Evolutionary conservation across 306 rosid species (phyloP).

Genomic region (Prunus dulcis): DNA sequence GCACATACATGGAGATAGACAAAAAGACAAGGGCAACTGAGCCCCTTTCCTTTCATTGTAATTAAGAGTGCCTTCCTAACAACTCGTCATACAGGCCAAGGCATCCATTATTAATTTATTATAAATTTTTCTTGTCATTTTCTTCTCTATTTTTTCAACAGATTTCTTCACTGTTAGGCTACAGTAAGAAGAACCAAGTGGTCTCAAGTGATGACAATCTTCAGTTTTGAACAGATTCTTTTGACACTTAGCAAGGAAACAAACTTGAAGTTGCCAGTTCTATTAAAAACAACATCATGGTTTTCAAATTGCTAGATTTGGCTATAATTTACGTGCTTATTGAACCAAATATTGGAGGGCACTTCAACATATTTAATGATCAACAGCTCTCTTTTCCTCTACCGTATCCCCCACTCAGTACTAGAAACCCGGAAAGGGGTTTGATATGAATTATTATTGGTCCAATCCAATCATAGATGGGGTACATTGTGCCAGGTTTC

Average conservation of each 20-base stretch:
- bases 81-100: conserved; percentile 9
- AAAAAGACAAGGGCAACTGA: conserved; percentile 10
- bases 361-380: too few relatives aligned
- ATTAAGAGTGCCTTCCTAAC: conserved; percentile 19
- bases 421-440: background rate
- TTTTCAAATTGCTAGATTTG: background rate
- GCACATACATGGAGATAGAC: background rate
- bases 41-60: conserved; percentile 3
- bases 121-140: background rate
- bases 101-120: background rate
- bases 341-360: background rate
- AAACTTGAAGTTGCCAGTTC: too few relatives aligned
- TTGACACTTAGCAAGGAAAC: too few relatives aligned
- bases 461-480: conserved; percentile 16
- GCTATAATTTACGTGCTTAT: background rate
- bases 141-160: background rate
- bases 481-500: conserved; percentile 12
- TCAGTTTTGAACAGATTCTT: too few relatives aligned
- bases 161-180: background rate
- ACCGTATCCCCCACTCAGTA: background rate
- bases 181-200: background rate
- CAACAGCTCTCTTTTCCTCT: background rate
- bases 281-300: background rate
- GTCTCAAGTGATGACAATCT: background rate
- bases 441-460: background rate